A percentile compares a stretch with the other conserved stretches of the same genome.
phyloP scores from a whole-genome alignment of 139 green algal genomes.

The Monoraphidium neglectum region DNA sequence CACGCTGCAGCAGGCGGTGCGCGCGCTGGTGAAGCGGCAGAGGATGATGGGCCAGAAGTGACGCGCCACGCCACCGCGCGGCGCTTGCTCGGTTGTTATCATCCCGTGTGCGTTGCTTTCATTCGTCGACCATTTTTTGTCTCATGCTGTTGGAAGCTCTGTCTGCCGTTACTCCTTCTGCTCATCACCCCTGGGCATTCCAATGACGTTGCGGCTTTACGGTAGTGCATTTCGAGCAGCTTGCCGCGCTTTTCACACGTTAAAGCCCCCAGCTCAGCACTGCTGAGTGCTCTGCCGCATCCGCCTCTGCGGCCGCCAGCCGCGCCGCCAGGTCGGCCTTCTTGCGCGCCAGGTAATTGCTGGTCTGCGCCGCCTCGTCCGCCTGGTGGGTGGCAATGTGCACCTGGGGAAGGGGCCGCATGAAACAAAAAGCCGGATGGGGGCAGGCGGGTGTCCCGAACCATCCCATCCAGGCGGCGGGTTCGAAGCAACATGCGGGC shows the following conservation, averaged over 20 bases:
- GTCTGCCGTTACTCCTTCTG: too few species aligned
- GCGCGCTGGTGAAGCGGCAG: conserved; percentile 18
- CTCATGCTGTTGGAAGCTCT: too few species aligned
- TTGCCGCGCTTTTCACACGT: too few species aligned
- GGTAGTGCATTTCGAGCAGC: too few species aligned
- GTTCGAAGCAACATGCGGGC: background rate
- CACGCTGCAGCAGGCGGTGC: conserved; percentile 11
- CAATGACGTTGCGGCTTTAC: too few species aligned
- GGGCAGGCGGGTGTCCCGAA: too few species aligned
- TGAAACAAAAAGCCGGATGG: too few species aligned
- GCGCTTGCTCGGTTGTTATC: background rate
- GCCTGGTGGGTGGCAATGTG: background rate
- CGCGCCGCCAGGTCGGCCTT: conserved; percentile 15
- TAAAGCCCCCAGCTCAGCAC: conserved; percentile 24
- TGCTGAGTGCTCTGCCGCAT: background rate
- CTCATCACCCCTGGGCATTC: too few species aligned
- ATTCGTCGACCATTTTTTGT: too few species aligned
- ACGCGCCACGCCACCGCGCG: background rate
- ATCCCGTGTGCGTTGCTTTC: background rate
- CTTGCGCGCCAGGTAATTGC: conserved; percentile 24
- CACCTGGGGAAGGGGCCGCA: background rate
- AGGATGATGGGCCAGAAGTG: background rate
- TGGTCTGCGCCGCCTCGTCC: conserved; percentile 17
- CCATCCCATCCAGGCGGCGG: too few species aligned
- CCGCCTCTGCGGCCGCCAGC: conserved; percentile 15